phyloP scores from a whole-genome alignment of 768 basidiomycete genomes.

The Lactarius pseudohatsudake region DNA sequence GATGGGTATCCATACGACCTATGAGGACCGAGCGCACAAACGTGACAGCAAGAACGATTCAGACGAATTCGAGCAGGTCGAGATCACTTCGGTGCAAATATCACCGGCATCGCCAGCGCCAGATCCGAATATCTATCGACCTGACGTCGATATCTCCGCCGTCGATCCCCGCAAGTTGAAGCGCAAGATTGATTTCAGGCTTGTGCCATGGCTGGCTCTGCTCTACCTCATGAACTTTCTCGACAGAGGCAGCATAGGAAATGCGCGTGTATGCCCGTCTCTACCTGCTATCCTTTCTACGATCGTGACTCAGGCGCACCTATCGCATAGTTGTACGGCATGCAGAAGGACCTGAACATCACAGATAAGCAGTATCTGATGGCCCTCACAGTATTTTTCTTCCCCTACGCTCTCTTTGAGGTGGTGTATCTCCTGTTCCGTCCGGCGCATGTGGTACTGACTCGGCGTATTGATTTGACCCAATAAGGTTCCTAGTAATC shows the following conservation, averaged over 20 bases:
- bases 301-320: background rate
- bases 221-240: conserved; percentile 77
- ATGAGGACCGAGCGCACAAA: background rate
- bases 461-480: background rate
- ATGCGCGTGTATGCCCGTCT: conserved; percentile 55
- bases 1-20: background rate
- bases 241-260: conserved; percentile 63
- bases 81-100: background rate
- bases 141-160: conserved; percentile 51
- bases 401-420: conserved; percentile 70
- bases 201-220: conserved; percentile 75
- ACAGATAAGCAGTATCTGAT: conserved; percentile 65
- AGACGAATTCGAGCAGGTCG: background rate
- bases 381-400: conserved; percentile 74
- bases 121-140: conserved; percentile 41
- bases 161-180: conserved; percentile 56
- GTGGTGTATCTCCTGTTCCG: conserved; percentile 38
- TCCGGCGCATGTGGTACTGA: conserved; percentile 1
- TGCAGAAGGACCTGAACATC: conserved; percentile 57
- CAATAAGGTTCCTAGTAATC: conserved; percentile 59
- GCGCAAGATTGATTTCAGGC: conserved; percentile 60
- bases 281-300: background rate
- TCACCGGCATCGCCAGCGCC: conserved; percentile 15
- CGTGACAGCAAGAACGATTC: background rate
- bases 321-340: conserved; percentile 52